A percentile compares a stretch with the other conserved stretches of the same genome.
Evolutionary conservation across 345 rosid species (phyloP).

Genomic region (Pugionium cornutum): DNA sequence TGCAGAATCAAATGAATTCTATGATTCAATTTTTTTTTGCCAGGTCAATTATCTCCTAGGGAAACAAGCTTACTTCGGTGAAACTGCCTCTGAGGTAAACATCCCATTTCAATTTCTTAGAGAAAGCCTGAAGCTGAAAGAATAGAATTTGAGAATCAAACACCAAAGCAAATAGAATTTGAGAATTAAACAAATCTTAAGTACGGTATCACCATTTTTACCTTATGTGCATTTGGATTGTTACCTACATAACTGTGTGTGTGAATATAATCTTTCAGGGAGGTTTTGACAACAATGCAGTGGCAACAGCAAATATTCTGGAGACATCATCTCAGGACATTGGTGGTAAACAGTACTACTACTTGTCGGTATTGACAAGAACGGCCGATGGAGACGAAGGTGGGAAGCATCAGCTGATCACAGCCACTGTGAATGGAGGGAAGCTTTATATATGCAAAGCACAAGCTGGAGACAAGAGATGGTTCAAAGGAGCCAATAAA

Average conservation of each 20-base stretch:
- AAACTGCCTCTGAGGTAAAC: slow-evolving; percentile 62
- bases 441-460: slow-evolving; percentile 60
- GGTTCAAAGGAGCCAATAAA: slow-evolving; percentile 72
- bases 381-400: slow-evolving; percentile 76
- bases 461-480: no score
- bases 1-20: background rate
- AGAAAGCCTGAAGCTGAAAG: background rate
- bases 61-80: no score
- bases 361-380: slow-evolving; percentile 44
- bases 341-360: slow-evolving; percentile 63
- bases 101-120: slow-evolving; percentile 6
- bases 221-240: slow-evolving; percentile 20
- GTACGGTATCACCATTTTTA: slow-evolving; percentile 8
- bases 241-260: slow-evolving; percentile 1
- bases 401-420: slow-evolving; percentile 82
- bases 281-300: slow-evolving; percentile 70
- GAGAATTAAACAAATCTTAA: slow-evolving; percentile 3
- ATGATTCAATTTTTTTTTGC: slow-evolving; percentile 23
- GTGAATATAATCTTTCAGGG: slow-evolving; percentile 52
- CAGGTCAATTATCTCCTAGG: slow-evolving; percentile 56
- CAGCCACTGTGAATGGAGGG: slow-evolving; percentile 71
- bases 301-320: slow-evolving; percentile 88
- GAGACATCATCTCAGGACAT: slow-evolving; percentile 48
- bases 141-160: background rate
- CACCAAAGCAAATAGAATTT: background rate